Evolutionary conservation across 2,329 filamentous ascomycete genomes (phyloP).

Genomic region (Aspergillus bombycis): DNA sequence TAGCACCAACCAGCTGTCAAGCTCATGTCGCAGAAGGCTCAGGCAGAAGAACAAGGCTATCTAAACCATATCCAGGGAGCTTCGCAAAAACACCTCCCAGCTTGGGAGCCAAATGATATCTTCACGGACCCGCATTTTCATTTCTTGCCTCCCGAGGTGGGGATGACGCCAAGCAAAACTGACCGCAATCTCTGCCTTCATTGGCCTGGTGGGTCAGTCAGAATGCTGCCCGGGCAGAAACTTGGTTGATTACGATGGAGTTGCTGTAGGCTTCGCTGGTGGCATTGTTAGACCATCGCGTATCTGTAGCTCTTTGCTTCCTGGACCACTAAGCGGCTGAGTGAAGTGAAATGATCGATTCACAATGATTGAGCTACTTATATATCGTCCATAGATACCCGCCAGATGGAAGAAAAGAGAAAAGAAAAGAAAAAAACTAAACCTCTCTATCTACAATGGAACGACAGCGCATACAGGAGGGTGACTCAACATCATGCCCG

Average conservation of each 20-base stretch:
- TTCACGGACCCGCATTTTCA: not conserved
- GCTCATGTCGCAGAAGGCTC: not conserved
- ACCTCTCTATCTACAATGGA: not conserved
- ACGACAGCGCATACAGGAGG: not conserved
- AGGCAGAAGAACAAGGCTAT: not conserved
- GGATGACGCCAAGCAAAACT: not conserved
- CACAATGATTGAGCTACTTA: not conserved
- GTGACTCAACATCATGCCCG: not conserved
- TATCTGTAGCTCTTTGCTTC: not conserved
- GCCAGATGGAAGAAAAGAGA: not conserved
- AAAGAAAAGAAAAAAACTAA: not conserved
- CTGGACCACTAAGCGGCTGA: not conserved
- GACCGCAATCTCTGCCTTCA: not conserved
- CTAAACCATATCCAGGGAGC: not conserved
- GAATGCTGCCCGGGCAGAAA: conserved; percentile 1
- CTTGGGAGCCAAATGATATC: not conserved
- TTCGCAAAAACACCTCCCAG: not conserved
- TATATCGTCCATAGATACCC: not conserved
- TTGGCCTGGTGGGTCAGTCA: not conserved
- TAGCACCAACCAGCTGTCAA: not conserved
- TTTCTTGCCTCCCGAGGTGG: not conserved
- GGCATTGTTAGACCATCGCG: not conserved
- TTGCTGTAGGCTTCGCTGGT: not conserved
- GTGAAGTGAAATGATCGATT: not conserved
- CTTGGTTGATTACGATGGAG: not conserved